Evolutionary conservation across 352 stramenopile genomes (phyloP).

Genomic region (Phytopythium litorale): DNA sequence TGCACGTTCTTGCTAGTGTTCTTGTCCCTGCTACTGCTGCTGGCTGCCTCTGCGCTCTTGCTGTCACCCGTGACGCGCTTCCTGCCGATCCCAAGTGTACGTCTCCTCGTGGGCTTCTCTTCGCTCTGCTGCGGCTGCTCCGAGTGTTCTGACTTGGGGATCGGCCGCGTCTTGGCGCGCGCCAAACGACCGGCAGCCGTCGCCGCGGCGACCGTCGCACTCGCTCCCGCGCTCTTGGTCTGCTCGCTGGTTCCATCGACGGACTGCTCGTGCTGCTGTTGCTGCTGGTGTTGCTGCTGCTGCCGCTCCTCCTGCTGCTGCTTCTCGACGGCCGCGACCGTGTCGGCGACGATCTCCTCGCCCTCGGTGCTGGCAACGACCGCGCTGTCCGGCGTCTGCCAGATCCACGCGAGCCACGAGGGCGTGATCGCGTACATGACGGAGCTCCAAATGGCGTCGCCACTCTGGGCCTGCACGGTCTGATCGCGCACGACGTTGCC

Average conservation of each 20-base stretch:
- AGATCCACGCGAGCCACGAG: slow-evolving; percentile 74
- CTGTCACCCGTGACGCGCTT: neutral
- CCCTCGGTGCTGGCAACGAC: slow-evolving; percentile 7
- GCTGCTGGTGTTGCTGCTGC: slow-evolving; percentile 9
- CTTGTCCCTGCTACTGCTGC: neutral
- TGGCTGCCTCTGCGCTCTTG: neutral
- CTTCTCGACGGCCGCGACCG: slow-evolving; percentile 29
- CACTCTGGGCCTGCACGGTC: slow-evolving; percentile 73
- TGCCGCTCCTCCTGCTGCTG: slow-evolving; percentile 22
- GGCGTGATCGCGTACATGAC: slow-evolving; percentile 80
- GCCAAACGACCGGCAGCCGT: neutral
- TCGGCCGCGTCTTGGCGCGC: neutral
- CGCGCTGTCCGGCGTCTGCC: slow-evolving; percentile 24
- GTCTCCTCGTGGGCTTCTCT: neutral
- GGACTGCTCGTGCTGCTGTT: slow-evolving; percentile 6
- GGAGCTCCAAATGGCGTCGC: slow-evolving; percentile 76
- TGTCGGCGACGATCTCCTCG: slow-evolving; percentile 24
- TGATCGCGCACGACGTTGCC: slow-evolving; percentile 75
- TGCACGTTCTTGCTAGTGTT: neutral
- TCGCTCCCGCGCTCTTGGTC: neutral
- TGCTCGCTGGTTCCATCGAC: neutral
- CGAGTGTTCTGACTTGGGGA: slow-evolving; percentile 4
- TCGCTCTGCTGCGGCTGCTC: neutral
- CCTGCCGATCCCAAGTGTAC: neutral
- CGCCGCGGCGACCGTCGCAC: slow-evolving; percentile 7